phyloP scores from a whole-genome alignment of 768 basidiomycete genomes.

The Lactarius pseudohatsudake region DNA sequence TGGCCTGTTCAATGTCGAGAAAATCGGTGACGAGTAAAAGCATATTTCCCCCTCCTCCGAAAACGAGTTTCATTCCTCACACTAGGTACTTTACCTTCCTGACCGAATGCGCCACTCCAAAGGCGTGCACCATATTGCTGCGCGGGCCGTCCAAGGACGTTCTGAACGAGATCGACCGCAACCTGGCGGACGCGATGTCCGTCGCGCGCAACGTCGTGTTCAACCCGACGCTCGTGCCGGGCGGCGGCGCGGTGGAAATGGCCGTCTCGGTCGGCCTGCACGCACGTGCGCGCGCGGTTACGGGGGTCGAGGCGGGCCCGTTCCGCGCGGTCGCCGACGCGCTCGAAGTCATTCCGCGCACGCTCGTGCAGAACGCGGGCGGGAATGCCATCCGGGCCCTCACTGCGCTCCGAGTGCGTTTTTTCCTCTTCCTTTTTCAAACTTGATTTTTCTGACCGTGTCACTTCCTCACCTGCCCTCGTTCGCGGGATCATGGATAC shows the following conservation, averaged over 20 bases:
- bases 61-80: not conserved
- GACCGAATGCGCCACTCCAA: conserved; percentile 84
- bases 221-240: conserved; percentile 90
- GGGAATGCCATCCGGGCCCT: conserved; percentile 92
- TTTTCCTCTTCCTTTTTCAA: not conserved
- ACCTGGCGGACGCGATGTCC: conserved; percentile 95
- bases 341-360: conserved; percentile 95
- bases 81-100: conserved; percentile 94
- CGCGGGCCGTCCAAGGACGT: conserved; percentile 98
- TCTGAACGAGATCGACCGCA: conserved; percentile 96
- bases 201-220: conserved; percentile 97
- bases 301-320: conserved; percentile 89
- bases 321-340: conserved; percentile 93
- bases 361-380: conserved; percentile 91
- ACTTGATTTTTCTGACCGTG: conserved; percentile 33
- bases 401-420: conserved; percentile 85
- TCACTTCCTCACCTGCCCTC: not conserved
- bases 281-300: conserved; percentile 72
- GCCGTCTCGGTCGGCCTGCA: conserved; percentile 89
- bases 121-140: conserved; percentile 97
- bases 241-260: conserved; percentile 98
- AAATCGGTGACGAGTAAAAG: conserved; percentile 88
- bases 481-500: not conserved
- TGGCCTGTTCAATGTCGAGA: conserved; percentile 95
- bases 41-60: not conserved